Percentiles rank a stretch among this genome's conserved stretches.
These are phyloP conservation scores for Takashimella koratensis DNA, from an alignment of 1,284 basidiomycete species.

Conservation along the genomic window DNA sequence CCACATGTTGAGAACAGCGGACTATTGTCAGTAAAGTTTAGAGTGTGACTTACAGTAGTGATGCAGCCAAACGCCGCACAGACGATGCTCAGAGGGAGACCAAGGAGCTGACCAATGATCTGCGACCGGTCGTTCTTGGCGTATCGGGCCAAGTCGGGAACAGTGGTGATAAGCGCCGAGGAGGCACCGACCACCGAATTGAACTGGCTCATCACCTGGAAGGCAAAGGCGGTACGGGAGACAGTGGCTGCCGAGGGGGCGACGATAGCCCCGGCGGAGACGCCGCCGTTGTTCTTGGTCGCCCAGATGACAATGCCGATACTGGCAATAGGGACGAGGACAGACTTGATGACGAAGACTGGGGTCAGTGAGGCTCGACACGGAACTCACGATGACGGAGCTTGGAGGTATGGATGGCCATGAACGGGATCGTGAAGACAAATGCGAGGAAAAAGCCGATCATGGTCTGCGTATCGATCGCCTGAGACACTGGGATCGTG, in stretches of 20 bases:
- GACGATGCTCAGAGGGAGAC: constrained; percentile 43
- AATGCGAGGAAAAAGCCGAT: constrained; percentile 80
- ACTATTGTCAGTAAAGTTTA: constrained; percentile 56
- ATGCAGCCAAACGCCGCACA: constrained; percentile 9
- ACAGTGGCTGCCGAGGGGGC: constrained; percentile 70
- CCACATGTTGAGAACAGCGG: constrained; percentile 64
- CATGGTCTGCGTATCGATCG: constrained; percentile 42
- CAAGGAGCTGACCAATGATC: constrained; percentile 29
- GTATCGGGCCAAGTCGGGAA: constrained; percentile 64
- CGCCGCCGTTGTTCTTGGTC: constrained; percentile 34
- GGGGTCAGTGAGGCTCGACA: too few relatives aligned
- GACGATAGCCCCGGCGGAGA: too few relatives aligned
- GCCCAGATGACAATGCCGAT: constrained; percentile 33
- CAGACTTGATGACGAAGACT: constrained; percentile 35
- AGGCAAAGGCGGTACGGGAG: constrained; percentile 28
- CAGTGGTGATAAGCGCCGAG: constrained; percentile 57
- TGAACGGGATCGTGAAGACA: constrained; percentile 70
- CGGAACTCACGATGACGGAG: too few relatives aligned
- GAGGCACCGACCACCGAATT: constrained; percentile 67
- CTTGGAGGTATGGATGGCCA: constrained; percentile 71
- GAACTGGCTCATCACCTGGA: too few relatives aligned
- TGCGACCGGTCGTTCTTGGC: constrained; percentile 58
- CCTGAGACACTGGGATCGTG: constrained; percentile 62
- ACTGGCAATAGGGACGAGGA: constrained; percentile 26
- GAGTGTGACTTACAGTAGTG: constrained; percentile 55